Conservation (phyloP, 2,329 filamentous ascomycete genomes). For the Ophidiomyces ophidiicola region DNA sequence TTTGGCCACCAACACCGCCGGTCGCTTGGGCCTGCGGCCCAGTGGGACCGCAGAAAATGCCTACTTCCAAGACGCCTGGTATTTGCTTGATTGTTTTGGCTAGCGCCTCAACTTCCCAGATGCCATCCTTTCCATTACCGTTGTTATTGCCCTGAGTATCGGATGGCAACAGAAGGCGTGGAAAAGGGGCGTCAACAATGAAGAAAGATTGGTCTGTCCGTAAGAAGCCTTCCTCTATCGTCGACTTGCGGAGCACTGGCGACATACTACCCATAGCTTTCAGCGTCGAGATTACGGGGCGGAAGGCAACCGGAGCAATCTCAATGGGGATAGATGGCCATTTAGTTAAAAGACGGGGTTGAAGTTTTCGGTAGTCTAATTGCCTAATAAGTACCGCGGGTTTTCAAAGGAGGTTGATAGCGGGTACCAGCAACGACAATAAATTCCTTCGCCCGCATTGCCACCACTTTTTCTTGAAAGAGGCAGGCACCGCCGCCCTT, state of each 20-base stretch:
- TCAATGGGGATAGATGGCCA: slow-evolving; percentile 90
- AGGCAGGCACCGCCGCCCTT: slow-evolving; percentile 96
- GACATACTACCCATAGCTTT: slow-evolving; percentile 57
- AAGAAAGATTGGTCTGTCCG: slow-evolving; percentile 78
- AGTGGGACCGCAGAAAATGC: slow-evolving; percentile 74
- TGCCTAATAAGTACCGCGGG: background rate
- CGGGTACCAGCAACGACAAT: slow-evolving; percentile 68
- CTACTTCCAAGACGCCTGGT: slow-evolving; percentile 80
- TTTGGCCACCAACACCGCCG: slow-evolving; percentile 61
- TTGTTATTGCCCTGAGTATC: slow-evolving; percentile 40
- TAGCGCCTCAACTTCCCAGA: slow-evolving; percentile 69
- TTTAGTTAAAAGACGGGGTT: slow-evolving; percentile 55
- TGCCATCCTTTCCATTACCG: slow-evolving; percentile 49
- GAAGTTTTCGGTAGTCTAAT: slow-evolving; percentile 79
- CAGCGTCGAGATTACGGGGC: slow-evolving; percentile 62
- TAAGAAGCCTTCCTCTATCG: slow-evolving; percentile 62
- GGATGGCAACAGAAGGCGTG: slow-evolving; percentile 53
- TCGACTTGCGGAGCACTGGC: slow-evolving; percentile 59
- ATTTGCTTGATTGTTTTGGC: slow-evolving; percentile 65
- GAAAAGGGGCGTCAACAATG: slow-evolving; percentile 87
- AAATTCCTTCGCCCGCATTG: slow-evolving; percentile 70
- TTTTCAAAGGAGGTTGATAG: background rate
- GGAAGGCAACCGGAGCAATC: slow-evolving; percentile 72
- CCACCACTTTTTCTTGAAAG: slow-evolving; percentile 95
- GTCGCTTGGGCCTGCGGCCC: slow-evolving; percentile 55